Percentiles rank a stretch among this genome's conserved stretches.
These are phyloP conservation scores for Hericium alpestre DNA, from an alignment of 768 basidiomycete genomes.

Conservation along the genomic window DNA sequence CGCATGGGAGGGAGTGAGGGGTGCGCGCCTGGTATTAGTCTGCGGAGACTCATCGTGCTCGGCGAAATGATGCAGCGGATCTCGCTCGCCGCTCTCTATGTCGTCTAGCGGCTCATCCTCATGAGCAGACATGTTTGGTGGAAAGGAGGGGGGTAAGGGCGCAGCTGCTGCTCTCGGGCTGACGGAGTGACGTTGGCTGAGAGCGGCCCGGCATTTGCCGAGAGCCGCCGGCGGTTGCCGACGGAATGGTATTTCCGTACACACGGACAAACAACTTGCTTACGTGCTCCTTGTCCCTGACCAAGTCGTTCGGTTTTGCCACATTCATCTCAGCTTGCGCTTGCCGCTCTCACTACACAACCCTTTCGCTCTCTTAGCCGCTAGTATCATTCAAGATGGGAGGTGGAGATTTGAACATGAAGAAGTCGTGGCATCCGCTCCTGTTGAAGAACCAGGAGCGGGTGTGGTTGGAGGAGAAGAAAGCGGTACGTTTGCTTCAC, in stretches of 20 bases:
- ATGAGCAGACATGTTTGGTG: constrained; percentile 16
- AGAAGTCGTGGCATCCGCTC: constrained; percentile 98
- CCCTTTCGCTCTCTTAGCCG: not conserved
- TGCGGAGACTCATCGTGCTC: constrained; percentile 8
- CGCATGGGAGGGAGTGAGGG: not conserved
- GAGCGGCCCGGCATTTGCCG: not conserved
- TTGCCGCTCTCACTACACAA: no score
- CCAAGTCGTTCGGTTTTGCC: not conserved
- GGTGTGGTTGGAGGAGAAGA: constrained; percentile 98
- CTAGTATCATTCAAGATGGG: constrained; percentile 65
- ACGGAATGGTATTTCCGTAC: not conserved
- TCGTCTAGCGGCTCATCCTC: constrained; percentile 18
- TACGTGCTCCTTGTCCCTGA: no score
- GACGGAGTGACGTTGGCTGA: no score
- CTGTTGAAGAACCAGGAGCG: constrained; percentile 97
- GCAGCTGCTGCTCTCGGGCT: not conserved
- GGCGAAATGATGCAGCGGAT: constrained; percentile 16
- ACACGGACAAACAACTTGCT: no score
- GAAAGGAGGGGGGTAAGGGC: not conserved
- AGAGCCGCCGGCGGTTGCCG: not conserved
- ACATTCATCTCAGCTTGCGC: no score
- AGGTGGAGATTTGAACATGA: constrained; percentile 98
- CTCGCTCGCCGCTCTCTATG: constrained; percentile 22
- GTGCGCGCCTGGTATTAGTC: constrained; percentile 16
- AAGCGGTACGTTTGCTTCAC: constrained; percentile 52